phyloP scores from a whole-genome alignment of 2,329 filamentous ascomycete genomes.

The Penicillium sp. region DNA sequence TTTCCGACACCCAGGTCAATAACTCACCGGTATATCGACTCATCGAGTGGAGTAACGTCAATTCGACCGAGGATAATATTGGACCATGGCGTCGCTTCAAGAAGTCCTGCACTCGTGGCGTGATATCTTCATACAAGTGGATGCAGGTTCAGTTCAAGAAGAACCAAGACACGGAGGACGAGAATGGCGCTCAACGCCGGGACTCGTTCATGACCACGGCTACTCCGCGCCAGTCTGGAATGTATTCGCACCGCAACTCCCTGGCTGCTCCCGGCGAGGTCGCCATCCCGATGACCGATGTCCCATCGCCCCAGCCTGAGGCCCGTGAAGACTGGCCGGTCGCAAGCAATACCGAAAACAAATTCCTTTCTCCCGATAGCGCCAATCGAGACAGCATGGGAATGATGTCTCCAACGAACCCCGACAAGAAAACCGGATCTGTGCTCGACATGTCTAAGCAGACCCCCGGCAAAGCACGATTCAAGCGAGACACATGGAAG shows the following conservation, averaged over 20 bases:
- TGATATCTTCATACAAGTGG: constrained; percentile 60
- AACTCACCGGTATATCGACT: constrained; percentile 93
- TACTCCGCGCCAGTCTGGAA: constrained; percentile 57
- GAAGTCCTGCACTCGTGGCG: constrained; percentile 74
- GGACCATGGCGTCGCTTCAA: constrained; percentile 87
- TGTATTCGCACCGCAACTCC: constrained; percentile 55
- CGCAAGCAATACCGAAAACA: constrained; percentile 33
- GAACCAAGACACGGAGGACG: constrained; percentile 35
- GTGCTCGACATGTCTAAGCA: constrained; percentile 74
- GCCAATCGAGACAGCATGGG: constrained; percentile 31
- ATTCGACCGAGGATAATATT: constrained; percentile 84
- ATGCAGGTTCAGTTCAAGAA: constrained; percentile 56
- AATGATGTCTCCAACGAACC: constrained; percentile 28
- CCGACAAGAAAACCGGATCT: constrained; percentile 60
- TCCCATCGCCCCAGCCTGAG: constrained; percentile 75
- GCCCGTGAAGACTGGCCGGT: constrained; percentile 50
- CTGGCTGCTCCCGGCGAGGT: constrained; percentile 53
- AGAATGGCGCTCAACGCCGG: constrained; percentile 58
- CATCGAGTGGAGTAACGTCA: constrained; percentile 88
- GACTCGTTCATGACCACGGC: constrained; percentile 68
- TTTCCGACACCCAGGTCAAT: constrained; percentile 91
- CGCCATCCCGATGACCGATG: constrained; percentile 94
- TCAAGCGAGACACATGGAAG: constrained; percentile 95
- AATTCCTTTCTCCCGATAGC: constrained; percentile 37
- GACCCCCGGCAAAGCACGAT: constrained; percentile 72